A percentile compares a stretch with the other conserved stretches of the same genome.
phyloP scores from a whole-genome alignment of 2,329 filamentous ascomycete species.

The Hypoxylon sp. region DNA sequence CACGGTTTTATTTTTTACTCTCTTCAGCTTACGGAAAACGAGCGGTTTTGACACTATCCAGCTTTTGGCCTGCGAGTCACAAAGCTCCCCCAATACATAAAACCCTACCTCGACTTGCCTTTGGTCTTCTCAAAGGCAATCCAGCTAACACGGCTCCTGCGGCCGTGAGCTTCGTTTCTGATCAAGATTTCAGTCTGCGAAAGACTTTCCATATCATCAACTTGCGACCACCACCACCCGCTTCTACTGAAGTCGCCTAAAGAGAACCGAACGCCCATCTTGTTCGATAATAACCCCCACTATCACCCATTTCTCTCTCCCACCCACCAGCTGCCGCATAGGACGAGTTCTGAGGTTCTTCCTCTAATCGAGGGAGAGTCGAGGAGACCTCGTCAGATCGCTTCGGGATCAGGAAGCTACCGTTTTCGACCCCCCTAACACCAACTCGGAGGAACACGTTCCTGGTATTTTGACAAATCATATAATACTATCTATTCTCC shows the following conservation, averaged over 20 bases:
- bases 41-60: conserved; percentile 16
- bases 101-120: conserved; percentile 63
- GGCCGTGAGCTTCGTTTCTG: conserved; percentile 74
- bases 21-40: conserved; percentile 9
- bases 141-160: conserved; percentile 71
- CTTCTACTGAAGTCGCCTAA: conserved; percentile 65
- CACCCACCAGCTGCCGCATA: conserved; percentile 98
- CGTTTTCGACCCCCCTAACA: conserved; percentile 97
- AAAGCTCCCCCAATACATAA: conserved; percentile 11
- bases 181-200: conserved; percentile 79
- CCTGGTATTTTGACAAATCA: conserved; percentile 43
- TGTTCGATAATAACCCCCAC: conserved; percentile 67
- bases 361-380: conserved; percentile 99
- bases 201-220: conserved; percentile 78
- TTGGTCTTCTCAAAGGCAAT: conserved; percentile 78
- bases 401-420: conserved; percentile 91
- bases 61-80: conserved; percentile 20
- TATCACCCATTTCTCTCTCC: conserved; percentile 69
- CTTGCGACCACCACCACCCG: conserved; percentile 71
- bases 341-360: conserved; percentile 98
- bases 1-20: background rate
- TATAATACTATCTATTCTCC: conserved; percentile 44
- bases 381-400: conserved; percentile 96
- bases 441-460: conserved; percentile 51
- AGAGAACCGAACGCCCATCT: conserved; percentile 62